These are phyloP conservation scores for Metarhizium anisopliae DNA, from an alignment of 2,329 filamentous ascomycete species.

Conservation along the genomic window DNA sequence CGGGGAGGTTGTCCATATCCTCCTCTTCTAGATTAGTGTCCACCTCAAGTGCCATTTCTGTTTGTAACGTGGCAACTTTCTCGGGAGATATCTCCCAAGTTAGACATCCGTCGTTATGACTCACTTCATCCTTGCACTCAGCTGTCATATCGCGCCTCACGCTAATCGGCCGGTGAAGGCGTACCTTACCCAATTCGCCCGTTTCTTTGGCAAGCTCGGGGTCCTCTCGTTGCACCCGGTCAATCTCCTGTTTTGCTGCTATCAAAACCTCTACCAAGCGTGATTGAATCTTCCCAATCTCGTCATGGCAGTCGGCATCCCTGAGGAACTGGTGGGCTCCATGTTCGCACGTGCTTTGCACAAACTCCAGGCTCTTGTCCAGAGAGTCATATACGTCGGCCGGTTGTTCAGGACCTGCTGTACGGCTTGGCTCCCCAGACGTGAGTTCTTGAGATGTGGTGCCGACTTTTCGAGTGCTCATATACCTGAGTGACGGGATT, in stretches of 20 bases:
- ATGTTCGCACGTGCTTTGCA: constrained; percentile 74
- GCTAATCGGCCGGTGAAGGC: constrained; percentile 43
- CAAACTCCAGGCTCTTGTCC: constrained; percentile 70
- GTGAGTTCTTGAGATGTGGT: constrained; percentile 17
- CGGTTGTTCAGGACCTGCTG: background rate
- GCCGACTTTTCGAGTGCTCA: constrained; percentile 27
- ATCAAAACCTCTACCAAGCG: constrained; percentile 56
- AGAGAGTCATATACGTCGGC: constrained; percentile 59
- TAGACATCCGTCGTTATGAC: constrained; percentile 13
- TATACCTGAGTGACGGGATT: constrained; percentile 31
- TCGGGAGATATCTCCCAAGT: constrained; percentile 12
- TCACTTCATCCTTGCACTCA: constrained; percentile 18
- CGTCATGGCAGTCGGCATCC: constrained; percentile 72
- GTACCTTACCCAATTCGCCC: constrained; percentile 30
- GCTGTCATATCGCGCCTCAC: constrained; percentile 38
- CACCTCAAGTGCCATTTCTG: constrained; percentile 21
- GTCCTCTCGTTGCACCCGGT: constrained; percentile 45
- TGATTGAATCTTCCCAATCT: constrained; percentile 60
- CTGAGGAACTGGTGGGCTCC: constrained; percentile 86
- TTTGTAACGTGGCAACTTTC: constrained; percentile 6
- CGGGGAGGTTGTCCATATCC: constrained; percentile 29
- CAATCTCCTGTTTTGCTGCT: constrained; percentile 50
- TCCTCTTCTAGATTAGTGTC: constrained; percentile 32
- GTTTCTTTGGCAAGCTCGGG: constrained; percentile 31
- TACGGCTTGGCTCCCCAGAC: background rate